Conservation (phyloP, 2,329 filamentous ascomycete genomes). For the Claviceps paspali region DNA sequence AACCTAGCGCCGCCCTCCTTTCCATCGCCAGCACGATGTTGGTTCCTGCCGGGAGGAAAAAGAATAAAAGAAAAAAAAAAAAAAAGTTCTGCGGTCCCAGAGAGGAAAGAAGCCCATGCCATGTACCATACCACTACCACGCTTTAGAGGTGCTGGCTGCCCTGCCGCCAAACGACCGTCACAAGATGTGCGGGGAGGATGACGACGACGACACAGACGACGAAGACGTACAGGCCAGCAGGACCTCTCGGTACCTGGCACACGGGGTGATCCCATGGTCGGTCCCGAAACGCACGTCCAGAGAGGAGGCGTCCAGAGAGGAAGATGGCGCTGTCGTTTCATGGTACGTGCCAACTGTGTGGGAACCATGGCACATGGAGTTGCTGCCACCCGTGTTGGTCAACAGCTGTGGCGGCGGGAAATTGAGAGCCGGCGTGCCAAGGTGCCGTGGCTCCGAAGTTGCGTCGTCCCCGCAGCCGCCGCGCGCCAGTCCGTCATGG, state of each 20-base stretch:
- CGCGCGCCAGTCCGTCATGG: not conserved
- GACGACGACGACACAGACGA: no score
- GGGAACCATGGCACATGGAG: not conserved
- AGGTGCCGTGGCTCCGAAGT: not conserved
- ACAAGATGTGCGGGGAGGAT: not conserved
- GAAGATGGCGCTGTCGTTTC: no score
- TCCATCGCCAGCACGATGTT: no score
- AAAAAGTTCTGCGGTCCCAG: no score
- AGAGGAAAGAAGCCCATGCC: no score
- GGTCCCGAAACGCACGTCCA: not conserved
- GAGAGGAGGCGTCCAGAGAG: not conserved
- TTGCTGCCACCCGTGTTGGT: not conserved
- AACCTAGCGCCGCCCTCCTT: no score
- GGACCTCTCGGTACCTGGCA: slow-evolving; percentile 1
- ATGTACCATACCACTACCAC: no score
- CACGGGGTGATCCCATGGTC: not conserved
- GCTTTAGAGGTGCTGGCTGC: slow-evolving; percentile 1
- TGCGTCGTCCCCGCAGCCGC: not conserved
- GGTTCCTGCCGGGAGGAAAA: no score
- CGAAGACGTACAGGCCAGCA: not conserved
- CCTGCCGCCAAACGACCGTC: not conserved
- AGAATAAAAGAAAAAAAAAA: no score
- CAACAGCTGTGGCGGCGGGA: not conserved
- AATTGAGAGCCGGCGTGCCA: not conserved
- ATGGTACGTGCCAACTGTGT: not conserved